A percentile compares a stretch with the other conserved stretches of the same genome.
Conservation (phyloP, 169 alveolate genomes). For the Plasmodium cynomolgi region DNA sequence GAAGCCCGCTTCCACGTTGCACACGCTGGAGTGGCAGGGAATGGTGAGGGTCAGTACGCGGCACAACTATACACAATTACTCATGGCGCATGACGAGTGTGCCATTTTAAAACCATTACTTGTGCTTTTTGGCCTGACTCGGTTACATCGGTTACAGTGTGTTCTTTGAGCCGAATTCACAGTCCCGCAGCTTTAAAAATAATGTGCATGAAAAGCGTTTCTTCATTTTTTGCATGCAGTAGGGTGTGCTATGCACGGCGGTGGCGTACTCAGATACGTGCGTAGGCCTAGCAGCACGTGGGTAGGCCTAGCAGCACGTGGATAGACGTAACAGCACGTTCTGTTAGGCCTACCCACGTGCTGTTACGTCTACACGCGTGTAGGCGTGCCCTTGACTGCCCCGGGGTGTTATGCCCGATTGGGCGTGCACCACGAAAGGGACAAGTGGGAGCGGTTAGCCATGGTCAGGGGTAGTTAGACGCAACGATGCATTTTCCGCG, state of each 20-base stretch:
- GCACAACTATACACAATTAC: background rate
- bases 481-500: background rate
- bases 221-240: background rate
- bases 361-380: background rate
- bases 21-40: background rate
- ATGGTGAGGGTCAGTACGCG: background rate
- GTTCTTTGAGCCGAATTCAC: constrained; percentile 86
- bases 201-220: constrained; percentile 12
- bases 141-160: constrained; percentile 84
- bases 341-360: no score
- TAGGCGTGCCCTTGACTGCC: background rate
- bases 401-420: background rate
- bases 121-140: constrained; percentile 78
- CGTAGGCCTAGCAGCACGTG: no score
- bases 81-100: background rate
- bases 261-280: background rate
- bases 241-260: background rate
- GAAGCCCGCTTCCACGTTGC: background rate
- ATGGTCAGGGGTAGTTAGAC: background rate
- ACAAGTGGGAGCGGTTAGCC: background rate
- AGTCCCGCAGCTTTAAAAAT: constrained; percentile 81
- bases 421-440: background rate
- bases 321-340: no score
- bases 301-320: no score
- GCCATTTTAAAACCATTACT: background rate